Evolutionary conservation across 139 green algal genomes (phyloP), one percentile per base, ranked within the genome.

Genomic region (Asterochloris erici): DNA sequence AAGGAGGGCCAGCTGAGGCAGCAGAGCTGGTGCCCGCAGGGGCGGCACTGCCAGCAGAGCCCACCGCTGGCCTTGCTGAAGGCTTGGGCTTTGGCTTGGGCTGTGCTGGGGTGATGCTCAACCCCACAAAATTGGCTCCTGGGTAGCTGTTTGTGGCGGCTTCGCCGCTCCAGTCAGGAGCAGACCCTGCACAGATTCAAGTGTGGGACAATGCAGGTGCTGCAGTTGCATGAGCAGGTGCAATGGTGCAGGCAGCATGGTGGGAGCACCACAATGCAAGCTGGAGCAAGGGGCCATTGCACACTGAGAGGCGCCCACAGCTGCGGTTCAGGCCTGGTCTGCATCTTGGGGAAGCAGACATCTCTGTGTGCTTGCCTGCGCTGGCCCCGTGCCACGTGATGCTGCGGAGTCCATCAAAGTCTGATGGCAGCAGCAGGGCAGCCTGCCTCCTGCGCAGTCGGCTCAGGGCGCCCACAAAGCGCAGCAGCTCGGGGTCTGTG

Each of bases 401-500:
- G 66, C 82, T 73, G 0, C 85, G 71, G 11, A 85, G 79, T 4
- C 76, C 82, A 38, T 87, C 82, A 62, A 91, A 92, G 66, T 81
- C 63, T 0, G 85, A 68, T n/a, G 90, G 89, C 60, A 86, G 84
- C 83, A 94, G 87, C 86, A 91, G 77, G 60, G 73, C 60, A n/a
- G 54, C 66, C 62, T 91, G 83, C 60, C 74, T 79, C 21, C 70
- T 62, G 16, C 87, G 79, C 63, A 90, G 71, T 1, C 75, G 74
- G 6, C 86, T 78, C 12, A 91, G 66, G 10, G 81, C 83, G 0
- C 78, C 77, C 11, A 85, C 84, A 88, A 92, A 94, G 64, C 66
- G 68, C 26, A 83, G 77, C 26, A 86, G 73, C n/a, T 64, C 70
- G 15, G 83, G 75, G 70, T 91, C 83, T 12, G 71, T 83, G 15